Evolutionary conservation across 1,284 basidiomycete genomes (phyloP).

Genomic region (Moesziomyces sp.): DNA sequence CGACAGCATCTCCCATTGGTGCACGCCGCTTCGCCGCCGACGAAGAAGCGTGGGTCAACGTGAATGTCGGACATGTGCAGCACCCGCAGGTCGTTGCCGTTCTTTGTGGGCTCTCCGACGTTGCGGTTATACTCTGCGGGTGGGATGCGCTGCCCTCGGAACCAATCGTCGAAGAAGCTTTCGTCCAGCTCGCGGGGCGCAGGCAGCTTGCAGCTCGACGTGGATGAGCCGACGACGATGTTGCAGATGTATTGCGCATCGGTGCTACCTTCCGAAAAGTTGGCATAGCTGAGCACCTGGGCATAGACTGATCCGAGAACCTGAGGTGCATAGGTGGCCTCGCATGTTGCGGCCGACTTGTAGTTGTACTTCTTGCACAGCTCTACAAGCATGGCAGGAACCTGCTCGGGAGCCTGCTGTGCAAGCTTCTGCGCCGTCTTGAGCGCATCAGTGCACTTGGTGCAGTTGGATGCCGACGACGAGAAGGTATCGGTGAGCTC

Average conservation of each 20-base stretch:
- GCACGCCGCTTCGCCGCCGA: constrained; percentile 79
- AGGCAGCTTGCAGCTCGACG: constrained; percentile 51
- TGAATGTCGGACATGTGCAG: constrained; percentile 82
- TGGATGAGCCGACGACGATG: constrained; percentile 43
- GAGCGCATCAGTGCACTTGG: constrained; percentile 75
- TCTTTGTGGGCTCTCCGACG: constrained; percentile 32
- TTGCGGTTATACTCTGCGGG: constrained; percentile 35
- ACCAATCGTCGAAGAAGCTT: constrained; percentile 57
- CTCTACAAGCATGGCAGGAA: constrained; percentile 73
- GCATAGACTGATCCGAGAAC: constrained; percentile 55
- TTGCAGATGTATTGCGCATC: constrained; percentile 62
- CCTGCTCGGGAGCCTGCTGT: constrained; percentile 75
- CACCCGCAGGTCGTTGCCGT: constrained; percentile 77
- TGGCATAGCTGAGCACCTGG: constrained; percentile 64
- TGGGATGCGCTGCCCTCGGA: constrained; percentile 43
- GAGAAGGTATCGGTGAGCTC: constrained; percentile 58
- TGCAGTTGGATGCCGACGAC: constrained; percentile 71
- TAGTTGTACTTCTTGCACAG: constrained; percentile 76
- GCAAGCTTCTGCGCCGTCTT: constrained; percentile 77
- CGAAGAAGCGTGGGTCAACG: constrained; percentile 81
- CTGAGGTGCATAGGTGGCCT: constrained; percentile 37
- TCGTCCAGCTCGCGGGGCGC: constrained; percentile 41
- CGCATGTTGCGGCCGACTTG: constrained; percentile 70
- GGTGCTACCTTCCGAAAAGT: constrained; percentile 47
- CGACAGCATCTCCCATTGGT: constrained; percentile 80